Evolutionary conservation across 441 rosid species (phyloP), one percentile per base, ranked within the genome.

Genomic region (Eutrema salsugineum): DNA sequence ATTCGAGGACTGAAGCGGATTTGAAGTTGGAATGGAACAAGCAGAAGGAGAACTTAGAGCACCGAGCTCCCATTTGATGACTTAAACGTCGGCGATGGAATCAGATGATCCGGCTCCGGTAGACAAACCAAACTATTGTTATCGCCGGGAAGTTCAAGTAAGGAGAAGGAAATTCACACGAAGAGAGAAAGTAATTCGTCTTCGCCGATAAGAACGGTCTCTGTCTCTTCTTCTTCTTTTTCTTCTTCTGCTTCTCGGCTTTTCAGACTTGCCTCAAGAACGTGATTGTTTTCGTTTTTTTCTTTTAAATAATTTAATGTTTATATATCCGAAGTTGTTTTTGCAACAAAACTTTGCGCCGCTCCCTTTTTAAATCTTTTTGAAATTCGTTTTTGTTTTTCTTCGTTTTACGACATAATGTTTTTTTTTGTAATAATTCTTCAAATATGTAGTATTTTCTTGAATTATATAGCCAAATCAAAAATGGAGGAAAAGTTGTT

Each of bases 1-100:
- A 80, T 74, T 85, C 90, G 17, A 84, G 83, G 30, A 77, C 86
- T 46, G 90, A 80, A 53, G 77, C 30, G 17, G 86, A 72, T 77
- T 87, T 83, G 75, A 84, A 84, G 66, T 73, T 72, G 11, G 86
- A 84, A 59, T 78, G 87, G 71, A 85, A 87, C 82, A 86, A 81
- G 78, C 92, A 87, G 48, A 83, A 64, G 11, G 92, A 85, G 74
- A 87, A 76, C 49, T 84, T 84, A 39, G 85, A 82, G 72, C 87
- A 78, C 32, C 89, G 86, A 71, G 70, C 92, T 75, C 90, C 90
- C 90, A 87, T 83, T 74, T 67, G 78, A 47, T 47, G 44, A 81
- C 42, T 65, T 2, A 61, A 61, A 70, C 57, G 71, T 67, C 44
- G 70, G 55, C 4, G 53, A 42, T 35, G 22, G 12, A 48, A 38